Evolutionary conservation across 495 filamentous ascomycete species (phyloP).

Genomic region (Penicillium coffeae): DNA sequence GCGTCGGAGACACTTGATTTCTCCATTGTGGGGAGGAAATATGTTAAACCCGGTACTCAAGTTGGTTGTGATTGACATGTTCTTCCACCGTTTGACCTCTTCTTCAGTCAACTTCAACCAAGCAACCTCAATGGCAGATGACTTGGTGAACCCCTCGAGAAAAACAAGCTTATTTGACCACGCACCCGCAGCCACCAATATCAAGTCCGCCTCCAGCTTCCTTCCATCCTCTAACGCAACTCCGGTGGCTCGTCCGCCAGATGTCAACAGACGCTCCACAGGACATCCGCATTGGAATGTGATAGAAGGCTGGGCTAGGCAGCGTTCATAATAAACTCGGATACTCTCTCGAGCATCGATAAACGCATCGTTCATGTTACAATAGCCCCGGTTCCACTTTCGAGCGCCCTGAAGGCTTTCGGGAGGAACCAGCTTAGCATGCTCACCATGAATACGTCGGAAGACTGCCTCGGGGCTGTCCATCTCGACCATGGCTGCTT

Average conservation of each 20-base stretch:
- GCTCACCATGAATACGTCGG: background rate
- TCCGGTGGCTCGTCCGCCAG: background rate
- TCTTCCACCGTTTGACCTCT: background rate
- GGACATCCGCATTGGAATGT: too few relatives aligned
- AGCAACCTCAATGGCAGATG: background rate
- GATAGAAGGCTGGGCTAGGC: background rate
- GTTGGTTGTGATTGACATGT: background rate
- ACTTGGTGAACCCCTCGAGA: background rate
- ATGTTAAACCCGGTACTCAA: background rate
- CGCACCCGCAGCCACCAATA: background rate
- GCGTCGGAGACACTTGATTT: background rate
- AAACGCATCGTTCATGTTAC: background rate
- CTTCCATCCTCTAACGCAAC: background rate
- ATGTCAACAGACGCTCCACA: too few relatives aligned
- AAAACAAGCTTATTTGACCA: background rate
- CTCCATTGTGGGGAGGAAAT: background rate
- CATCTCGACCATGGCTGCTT: background rate
- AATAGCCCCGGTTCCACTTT: background rate
- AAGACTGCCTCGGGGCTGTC: background rate
- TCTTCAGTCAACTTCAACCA: background rate
- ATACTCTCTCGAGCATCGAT: background rate
- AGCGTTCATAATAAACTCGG: background rate
- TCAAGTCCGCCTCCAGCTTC: background rate
- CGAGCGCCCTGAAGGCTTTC: background rate
- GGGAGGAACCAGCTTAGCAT: background rate